Evolutionary conservation across 495 filamentous ascomycete genomes (phyloP), one percentile per base, ranked within the genome.

Genomic region (Barbatosphaeria neglecta): DNA sequence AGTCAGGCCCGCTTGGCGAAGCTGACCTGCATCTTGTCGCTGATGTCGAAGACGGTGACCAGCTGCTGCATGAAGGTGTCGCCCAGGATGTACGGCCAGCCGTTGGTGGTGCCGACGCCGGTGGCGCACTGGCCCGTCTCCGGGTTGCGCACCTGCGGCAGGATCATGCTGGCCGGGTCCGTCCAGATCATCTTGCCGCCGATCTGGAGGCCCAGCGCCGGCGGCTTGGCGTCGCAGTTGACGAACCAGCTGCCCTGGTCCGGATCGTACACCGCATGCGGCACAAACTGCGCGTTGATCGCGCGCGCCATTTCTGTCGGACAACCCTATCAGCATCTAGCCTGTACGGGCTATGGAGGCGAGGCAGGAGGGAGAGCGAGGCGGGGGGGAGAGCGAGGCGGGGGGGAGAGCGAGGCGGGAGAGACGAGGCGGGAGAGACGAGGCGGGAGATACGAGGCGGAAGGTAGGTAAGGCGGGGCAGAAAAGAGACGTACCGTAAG

Each of bases 41-140:
- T 49, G 42, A 79, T 58, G 59, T 80, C 76, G 55, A 75, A 78
- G 6, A 80, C 75, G 0, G 65, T 61, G 0, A 81, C 58, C 0
- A 80, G 76, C 46, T 72, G 75, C 62, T 78, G 78, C 66, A 78
- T 66, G 53, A 79, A 82, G 2, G 67, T 65, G 51, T 78, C 73
- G 11, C 79, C 78, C n/a, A 84, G 54, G 24, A 82, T 73, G 47
- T 56, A 67, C 10, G 57, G 47, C 37, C 59, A 58, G n/a, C 58
- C 52, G 15, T 54, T 62, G 27, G 50, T 51, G 43, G 60, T 55
- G 28, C 55, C 60, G 42, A 73, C 65, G 7, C 63, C 62, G 0
- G 66, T 60, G 10, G 72, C 63, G 25, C 74, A 77, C n/a, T 57
- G 38, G 7, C 50, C 59, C 1, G 55, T 63, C 49, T 42, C 66